Evolutionary conservation across 768 basidiomycete species (phyloP).

Genomic region (Inosperma sp.): DNA sequence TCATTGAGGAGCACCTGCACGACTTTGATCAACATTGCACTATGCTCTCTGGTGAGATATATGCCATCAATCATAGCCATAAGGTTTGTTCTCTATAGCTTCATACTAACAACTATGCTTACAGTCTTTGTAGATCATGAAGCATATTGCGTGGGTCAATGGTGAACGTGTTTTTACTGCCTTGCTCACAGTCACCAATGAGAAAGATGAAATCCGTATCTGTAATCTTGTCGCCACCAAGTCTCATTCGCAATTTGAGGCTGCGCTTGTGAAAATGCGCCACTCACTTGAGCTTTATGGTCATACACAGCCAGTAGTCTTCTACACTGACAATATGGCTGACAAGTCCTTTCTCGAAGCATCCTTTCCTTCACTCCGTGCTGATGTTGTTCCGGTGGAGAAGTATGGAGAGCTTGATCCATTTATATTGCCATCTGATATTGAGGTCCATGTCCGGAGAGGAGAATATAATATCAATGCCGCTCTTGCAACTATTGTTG

Average conservation of each 20-base stretch:
- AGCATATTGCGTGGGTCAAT: conserved; percentile 5
- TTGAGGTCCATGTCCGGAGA: conserved; percentile 13
- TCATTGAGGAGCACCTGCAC: conserved; percentile 16
- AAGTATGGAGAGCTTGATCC: conserved; percentile 21
- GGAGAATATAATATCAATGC: conserved; percentile 15
- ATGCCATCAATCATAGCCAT: conserved; percentile 24
- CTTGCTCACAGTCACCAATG: conserved; percentile 8
- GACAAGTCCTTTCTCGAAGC: conserved; percentile 24
- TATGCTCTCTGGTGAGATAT: conserved; percentile 19
- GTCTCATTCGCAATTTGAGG: conserved; percentile 28
- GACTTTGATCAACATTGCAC: conserved; percentile 23
- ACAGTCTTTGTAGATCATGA: neutral
- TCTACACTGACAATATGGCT: conserved; percentile 30
- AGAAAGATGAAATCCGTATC: conserved; percentile 3
- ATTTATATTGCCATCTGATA: conserved; percentile 16
- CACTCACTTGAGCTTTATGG: conserved; percentile 27
- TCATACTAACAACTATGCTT: neutral
- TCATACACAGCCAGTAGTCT: conserved; percentile 19
- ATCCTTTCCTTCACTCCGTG: conserved; percentile 18
- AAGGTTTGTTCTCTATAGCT: conserved; percentile 10
- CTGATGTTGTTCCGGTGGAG: conserved; percentile 16
- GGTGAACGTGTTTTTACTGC: conserved; percentile 4
- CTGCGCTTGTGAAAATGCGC: conserved; percentile 19
- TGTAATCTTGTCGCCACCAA: conserved; percentile 26
- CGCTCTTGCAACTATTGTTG: conserved; percentile 18